A percentile compares a stretch with the other conserved stretches of the same genome.
These are phyloP conservation scores for Gynochthodes officinalis DNA, from an alignment of 257 asterid genomes.

Conservation along the genomic window DNA sequence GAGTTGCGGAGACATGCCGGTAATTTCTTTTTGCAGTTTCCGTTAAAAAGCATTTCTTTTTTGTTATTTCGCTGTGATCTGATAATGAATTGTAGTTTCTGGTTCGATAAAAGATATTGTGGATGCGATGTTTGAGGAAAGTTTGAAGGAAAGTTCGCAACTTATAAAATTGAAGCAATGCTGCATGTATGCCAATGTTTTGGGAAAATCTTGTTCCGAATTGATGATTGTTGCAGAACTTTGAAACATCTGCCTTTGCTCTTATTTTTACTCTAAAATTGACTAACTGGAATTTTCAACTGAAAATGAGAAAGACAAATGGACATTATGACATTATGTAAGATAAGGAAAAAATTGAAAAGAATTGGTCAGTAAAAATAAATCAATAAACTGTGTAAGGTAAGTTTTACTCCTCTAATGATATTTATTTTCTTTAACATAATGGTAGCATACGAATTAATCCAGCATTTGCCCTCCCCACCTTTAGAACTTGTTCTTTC, in stretches of 20 bases:
- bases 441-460: not conserved
- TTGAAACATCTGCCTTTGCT: not conserved
- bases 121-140: not conserved
- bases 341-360: not conserved
- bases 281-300: not conserved
- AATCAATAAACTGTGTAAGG: not conserved
- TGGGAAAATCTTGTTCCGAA: not conserved
- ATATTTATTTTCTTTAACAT: not conserved
- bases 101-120: not conserved
- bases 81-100: not conserved
- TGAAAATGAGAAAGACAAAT: not conserved
- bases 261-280: not conserved
- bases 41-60: not conserved
- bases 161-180: not conserved
- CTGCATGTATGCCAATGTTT: not conserved
- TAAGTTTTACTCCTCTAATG: not conserved
- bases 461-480: not conserved
- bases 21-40: slow-evolving; percentile 8
- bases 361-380: not conserved
- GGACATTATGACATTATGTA: not conserved
- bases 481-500: not conserved
- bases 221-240: slow-evolving; percentile 1
- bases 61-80: not conserved
- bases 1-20: slow-evolving; percentile 98
- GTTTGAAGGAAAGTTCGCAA: not conserved